Percentiles rank a stretch among this genome's conserved stretches.
Evolutionary conservation across 108 stramenopile genomes (phyloP).

Genomic region (Nitzschia putrida): DNA sequence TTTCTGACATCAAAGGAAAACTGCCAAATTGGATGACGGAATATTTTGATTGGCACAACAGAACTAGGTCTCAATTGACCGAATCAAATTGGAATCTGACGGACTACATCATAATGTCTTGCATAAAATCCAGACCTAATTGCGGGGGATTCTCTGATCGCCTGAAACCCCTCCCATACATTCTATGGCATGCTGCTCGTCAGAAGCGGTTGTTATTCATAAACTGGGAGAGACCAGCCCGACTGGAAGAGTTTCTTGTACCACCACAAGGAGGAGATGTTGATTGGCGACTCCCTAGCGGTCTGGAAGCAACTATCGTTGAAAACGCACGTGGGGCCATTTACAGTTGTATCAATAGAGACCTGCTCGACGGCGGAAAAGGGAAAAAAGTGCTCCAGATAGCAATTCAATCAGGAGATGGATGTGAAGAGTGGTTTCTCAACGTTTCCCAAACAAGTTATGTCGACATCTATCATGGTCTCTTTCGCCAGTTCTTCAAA

Average conservation of each 20-base stretch:
- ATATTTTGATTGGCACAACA: slow-evolving; percentile 50
- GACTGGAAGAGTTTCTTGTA: slow-evolving; percentile 48
- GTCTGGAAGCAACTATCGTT: too few species aligned
- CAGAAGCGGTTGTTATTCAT: slow-evolving; percentile 45
- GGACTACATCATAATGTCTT: slow-evolving; percentile 41
- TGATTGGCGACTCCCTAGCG: slow-evolving; percentile 38
- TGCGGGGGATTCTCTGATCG: slow-evolving; percentile 56
- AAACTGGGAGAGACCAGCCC: slow-evolving; percentile 44
- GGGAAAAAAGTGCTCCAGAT: neutral
- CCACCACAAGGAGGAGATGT: slow-evolving; percentile 42
- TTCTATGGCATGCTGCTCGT: slow-evolving; percentile 29
- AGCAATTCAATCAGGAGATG: slow-evolving; percentile 26
- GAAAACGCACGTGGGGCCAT: too few species aligned
- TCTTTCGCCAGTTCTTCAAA: slow-evolving; percentile 35
- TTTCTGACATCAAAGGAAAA: too few species aligned
- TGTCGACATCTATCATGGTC: slow-evolving; percentile 31
- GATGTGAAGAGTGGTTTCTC: slow-evolving; percentile 21
- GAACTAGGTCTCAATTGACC: neutral
- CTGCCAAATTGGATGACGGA: slow-evolving; percentile 52
- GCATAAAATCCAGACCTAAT: neutral
- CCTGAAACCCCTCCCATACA: slow-evolving; percentile 39
- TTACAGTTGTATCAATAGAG: too few species aligned
- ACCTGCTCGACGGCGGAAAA: too few species aligned
- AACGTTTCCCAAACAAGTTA: slow-evolving; percentile 14
- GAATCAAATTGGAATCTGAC: slow-evolving; percentile 27